phyloP scores from a whole-genome alignment of 1,284 basidiomycete genomes.

The Singerocomus inundabilis region DNA sequence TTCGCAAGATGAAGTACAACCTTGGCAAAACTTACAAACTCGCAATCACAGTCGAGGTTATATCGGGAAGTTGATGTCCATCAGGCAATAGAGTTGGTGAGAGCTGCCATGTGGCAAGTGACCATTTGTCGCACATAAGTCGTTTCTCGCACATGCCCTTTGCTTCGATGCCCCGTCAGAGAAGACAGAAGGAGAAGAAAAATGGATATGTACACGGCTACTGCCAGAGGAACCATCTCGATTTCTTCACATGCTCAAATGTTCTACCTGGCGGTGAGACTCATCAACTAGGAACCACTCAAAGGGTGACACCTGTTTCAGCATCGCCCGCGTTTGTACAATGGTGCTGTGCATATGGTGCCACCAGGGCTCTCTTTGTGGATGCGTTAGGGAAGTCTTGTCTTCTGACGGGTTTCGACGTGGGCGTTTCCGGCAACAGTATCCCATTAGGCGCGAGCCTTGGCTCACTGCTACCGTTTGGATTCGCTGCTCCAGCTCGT shows the following conservation, averaged over 20 bases:
- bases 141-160: no score
- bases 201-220: conserved; percentile 6
- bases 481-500: conserved; percentile 30
- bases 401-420: conserved; percentile 34
- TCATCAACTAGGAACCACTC: conserved; percentile 28
- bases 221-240: conserved; percentile 9
- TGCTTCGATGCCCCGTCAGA: no score
- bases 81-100: conserved; percentile 11
- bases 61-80: conserved; percentile 11
- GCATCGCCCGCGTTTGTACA: conserved; percentile 16
- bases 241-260: conserved; percentile 27
- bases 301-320: conserved; percentile 35
- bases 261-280: conserved; percentile 24
- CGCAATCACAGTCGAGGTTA: conserved; percentile 1
- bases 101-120: background rate
- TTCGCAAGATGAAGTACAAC: conserved; percentile 25
- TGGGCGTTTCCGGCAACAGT: conserved; percentile 27
- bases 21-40: no score
- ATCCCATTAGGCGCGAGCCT: conserved; percentile 7
- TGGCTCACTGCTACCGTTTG: conserved; percentile 13
- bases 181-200: conserved; percentile 2
- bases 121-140: conserved; percentile 5
- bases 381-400: conserved; percentile 31
- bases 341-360: conserved; percentile 7
- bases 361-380: conserved; percentile 25